Conservation (phyloP, 371 early-diverging fungal genomes). For the Rhizopus sp. region DNA sequence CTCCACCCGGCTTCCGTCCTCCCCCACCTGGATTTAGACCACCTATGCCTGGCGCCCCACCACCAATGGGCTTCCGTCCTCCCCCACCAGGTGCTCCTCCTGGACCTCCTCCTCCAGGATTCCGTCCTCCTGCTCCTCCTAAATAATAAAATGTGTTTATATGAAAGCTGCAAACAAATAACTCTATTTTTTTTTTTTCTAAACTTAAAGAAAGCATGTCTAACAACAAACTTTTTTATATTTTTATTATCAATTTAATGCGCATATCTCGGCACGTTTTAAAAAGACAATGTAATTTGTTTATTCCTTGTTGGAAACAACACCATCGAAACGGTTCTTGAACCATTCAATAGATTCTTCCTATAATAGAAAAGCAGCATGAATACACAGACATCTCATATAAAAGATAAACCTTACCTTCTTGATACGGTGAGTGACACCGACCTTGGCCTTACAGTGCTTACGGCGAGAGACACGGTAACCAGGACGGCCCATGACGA, state of each 20-base stretch:
- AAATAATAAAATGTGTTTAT: conserved; percentile 13
- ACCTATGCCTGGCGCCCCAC: conserved; percentile 39
- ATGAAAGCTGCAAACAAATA: neutral
- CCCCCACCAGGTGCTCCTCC: conserved; percentile 50
- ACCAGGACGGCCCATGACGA: conserved; percentile 98
- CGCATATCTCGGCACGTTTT: too few species aligned
- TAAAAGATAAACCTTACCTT: conserved; percentile 49
- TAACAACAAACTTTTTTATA: too few species aligned
- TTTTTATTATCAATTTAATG: too few species aligned
- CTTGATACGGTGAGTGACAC: conserved; percentile 92
- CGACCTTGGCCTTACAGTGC: conserved; percentile 87
- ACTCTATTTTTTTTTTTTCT: neutral
- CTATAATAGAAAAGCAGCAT: conserved; percentile 31
- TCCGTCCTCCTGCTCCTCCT: conserved; percentile 23
- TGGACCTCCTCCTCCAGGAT: conserved; percentile 31
- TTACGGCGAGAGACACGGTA: conserved; percentile 96
- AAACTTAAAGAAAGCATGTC: too few species aligned
- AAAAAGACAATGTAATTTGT: neutral
- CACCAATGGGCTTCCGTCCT: conserved; percentile 65
- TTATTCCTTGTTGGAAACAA: conserved; percentile 74
- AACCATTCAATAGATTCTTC: conserved; percentile 86
- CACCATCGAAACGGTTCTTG: conserved; percentile 90
- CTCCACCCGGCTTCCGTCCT: conserved; percentile 66
- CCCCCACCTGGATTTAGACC: conserved; percentile 58
- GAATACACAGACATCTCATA: neutral